Conservation (phyloP, 306 rosid species). For the Glycine tomentella region DNA sequence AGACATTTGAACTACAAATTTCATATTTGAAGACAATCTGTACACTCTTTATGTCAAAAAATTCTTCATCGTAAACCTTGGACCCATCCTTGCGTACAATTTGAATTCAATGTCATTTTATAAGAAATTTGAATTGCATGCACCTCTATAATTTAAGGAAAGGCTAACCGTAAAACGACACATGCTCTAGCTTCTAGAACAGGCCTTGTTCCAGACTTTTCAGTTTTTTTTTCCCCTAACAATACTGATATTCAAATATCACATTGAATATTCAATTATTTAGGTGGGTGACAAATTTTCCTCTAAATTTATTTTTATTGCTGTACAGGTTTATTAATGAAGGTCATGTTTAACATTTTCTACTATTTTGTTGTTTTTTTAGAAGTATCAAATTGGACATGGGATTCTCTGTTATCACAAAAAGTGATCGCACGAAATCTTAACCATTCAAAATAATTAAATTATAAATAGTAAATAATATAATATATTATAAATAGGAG, state of each 20-base stretch:
- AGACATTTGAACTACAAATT: conserved; percentile 47
- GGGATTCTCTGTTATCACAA: too few species aligned
- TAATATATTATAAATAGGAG: too few species aligned
- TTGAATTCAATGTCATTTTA: conserved; percentile 40
- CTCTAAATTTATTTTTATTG: background rate
- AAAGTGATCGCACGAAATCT: background rate
- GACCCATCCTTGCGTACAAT: conserved; percentile 38
- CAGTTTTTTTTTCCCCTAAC: background rate
- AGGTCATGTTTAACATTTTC: background rate
- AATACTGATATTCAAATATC: background rate
- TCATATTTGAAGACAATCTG: conserved; percentile 51
- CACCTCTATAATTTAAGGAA: conserved; percentile 34
- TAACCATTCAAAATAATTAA: background rate
- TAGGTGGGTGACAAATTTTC: background rate
- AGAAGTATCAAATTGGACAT: background rate
- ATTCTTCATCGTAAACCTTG: conserved; percentile 29
- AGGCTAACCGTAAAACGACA: conserved; percentile 2
- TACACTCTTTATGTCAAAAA: conserved; percentile 44
- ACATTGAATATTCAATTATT: background rate
- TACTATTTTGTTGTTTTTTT: background rate
- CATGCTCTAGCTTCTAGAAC: conserved; percentile 16
- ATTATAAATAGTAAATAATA: background rate
- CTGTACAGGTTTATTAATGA: background rate
- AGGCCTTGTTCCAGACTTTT: conserved; percentile 3
- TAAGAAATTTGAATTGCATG: background rate